phyloP scores from a whole-genome alignment of 2,329 filamentous ascomycete genomes.

The Pseudogymnoascus sp. region DNA sequence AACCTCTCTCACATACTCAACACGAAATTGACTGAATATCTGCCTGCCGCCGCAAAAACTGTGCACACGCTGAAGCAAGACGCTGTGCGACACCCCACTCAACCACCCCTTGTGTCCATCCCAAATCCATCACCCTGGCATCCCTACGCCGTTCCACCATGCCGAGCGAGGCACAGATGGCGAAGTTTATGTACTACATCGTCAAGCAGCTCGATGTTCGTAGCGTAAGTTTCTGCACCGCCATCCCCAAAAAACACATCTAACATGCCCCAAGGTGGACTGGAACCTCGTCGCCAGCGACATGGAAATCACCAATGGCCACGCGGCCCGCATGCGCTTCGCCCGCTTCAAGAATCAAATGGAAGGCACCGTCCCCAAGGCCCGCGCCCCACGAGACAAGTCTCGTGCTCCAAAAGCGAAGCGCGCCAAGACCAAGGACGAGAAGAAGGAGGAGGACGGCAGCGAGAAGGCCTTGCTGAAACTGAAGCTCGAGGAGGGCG shows the following conservation, averaged over 20 bases:
- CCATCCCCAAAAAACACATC: neutral
- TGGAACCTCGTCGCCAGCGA: conserved; percentile 44
- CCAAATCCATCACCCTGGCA: conserved; percentile 19
- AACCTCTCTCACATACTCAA: neutral
- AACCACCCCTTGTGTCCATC: neutral
- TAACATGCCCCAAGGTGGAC: conserved; percentile 37
- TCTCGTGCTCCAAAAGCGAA: neutral
- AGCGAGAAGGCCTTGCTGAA: neutral
- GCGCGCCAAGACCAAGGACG: neutral
- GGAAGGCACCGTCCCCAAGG: conserved; percentile 34
- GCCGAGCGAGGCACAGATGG: conserved; percentile 42
- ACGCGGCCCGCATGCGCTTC: conserved; percentile 51
- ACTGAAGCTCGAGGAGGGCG: neutral
- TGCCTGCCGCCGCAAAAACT: neutral
- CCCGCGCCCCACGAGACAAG: conserved; percentile 15
- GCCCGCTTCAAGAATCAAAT: conserved; percentile 47
- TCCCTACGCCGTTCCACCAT: conserved; percentile 32
- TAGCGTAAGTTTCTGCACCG: conserved; percentile 31
- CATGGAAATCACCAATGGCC: conserved; percentile 47
- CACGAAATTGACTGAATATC: neutral
- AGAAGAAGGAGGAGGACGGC: conserved; percentile 8
- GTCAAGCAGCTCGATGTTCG: conserved; percentile 48
- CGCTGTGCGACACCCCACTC: neutral
- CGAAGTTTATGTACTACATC: conserved; percentile 47
- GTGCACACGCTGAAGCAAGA: neutral